phyloP scores from a whole-genome alignment of 176 grass and related monocot genomes.

The Calamus simplicifolius region DNA sequence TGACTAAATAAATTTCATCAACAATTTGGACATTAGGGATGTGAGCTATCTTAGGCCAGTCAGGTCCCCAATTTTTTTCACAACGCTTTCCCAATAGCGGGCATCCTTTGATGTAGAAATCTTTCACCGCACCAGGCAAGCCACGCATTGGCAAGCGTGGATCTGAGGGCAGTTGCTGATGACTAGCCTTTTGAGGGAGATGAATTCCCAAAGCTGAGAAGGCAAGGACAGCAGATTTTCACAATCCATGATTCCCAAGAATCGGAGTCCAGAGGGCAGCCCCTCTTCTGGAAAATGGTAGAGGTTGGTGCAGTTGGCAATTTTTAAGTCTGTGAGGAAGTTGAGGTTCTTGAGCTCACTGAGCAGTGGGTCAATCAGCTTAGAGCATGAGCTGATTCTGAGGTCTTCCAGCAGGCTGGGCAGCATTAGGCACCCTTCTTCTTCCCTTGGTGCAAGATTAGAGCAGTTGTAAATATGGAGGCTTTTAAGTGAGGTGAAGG shows the following conservation, averaged over 20 bases:
- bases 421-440: slow-evolving; percentile 21
- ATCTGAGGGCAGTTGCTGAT: slow-evolving; percentile 48
- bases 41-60: slow-evolving; percentile 51
- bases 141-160: slow-evolving; percentile 30
- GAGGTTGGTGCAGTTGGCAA: slow-evolving; percentile 32
- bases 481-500: slow-evolving; percentile 34
- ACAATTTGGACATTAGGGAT: slow-evolving; percentile 30
- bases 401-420: slow-evolving; percentile 53
- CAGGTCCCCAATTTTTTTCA: slow-evolving; percentile 22
- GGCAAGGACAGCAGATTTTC: slow-evolving; percentile 35
- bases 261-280: slow-evolving; percentile 36
- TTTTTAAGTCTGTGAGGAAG: slow-evolving; percentile 29
- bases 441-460: slow-evolving; percentile 21
- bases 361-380: slow-evolving; percentile 51
- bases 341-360: slow-evolving; percentile 24
- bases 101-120: slow-evolving; percentile 50
- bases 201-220: slow-evolving; percentile 28
- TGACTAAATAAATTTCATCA: not conserved
- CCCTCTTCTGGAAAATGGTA: slow-evolving; percentile 37
- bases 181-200: slow-evolving; percentile 27
- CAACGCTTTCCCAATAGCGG: slow-evolving; percentile 30
- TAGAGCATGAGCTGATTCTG: slow-evolving; percentile 36
- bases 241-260: slow-evolving; percentile 42
- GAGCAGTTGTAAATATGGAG: slow-evolving; percentile 58
- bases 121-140: slow-evolving; percentile 36